These are phyloP conservation scores for Podospora bellae-mahoneyi DNA, from an alignment of 495 filamentous ascomycete species.

Conservation along the genomic window DNA sequence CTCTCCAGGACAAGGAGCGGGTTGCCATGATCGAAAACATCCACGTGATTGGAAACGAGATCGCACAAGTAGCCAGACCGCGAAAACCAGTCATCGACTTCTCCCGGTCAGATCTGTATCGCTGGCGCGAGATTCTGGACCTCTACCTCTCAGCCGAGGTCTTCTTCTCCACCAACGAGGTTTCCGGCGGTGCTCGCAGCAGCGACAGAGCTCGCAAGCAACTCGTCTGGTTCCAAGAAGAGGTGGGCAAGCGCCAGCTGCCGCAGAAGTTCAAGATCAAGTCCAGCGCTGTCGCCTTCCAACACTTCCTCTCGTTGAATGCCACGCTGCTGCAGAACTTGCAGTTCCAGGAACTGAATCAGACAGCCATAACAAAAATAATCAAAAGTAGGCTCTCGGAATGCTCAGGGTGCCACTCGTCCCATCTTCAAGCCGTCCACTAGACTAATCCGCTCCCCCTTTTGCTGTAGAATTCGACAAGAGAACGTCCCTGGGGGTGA, in stretches of 20 bases:
- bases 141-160: conserved; percentile 65
- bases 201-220: conserved; percentile 51
- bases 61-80: conserved; percentile 59
- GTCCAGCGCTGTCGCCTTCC: conserved; percentile 54
- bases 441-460: neutral
- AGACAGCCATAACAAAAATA: conserved; percentile 66
- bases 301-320: conserved; percentile 63
- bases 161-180: conserved; percentile 68
- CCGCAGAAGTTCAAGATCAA: conserved; percentile 55
- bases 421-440: conserved; percentile 2
- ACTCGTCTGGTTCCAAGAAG: conserved; percentile 56
- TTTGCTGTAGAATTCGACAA: conserved; percentile 67
- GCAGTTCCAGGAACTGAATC: conserved; percentile 71
- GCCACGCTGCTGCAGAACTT: conserved; percentile 60
- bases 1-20: conserved; percentile 56
- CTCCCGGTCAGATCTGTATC: conserved; percentile 61
- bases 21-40: conserved; percentile 53
- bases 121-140: conserved; percentile 71
- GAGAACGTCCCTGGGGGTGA: conserved; percentile 63
- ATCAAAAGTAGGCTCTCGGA: conserved; percentile 59
- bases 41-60: conserved; percentile 48
- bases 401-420: neutral
- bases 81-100: conserved; percentile 35
- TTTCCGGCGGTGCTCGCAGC: conserved; percentile 54
- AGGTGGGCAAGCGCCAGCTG: conserved; percentile 53